Percentiles rank a stretch among this genome's conserved stretches.
These are phyloP conservation scores for Draba incana DNA, from an alignment of 345 rosid genomes.

Conservation along the genomic window DNA sequence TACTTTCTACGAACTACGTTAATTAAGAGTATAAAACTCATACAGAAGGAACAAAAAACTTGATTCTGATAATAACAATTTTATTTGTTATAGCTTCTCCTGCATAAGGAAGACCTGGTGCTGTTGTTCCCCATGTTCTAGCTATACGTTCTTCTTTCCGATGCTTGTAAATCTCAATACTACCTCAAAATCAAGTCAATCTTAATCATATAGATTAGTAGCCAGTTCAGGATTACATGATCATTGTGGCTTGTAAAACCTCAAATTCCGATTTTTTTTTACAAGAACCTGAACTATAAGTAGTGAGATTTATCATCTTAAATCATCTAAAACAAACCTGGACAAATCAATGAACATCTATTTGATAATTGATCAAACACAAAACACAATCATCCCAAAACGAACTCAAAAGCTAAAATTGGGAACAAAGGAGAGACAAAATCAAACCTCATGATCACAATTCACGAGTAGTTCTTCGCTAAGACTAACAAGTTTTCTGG, in stretches of 20 bases:
- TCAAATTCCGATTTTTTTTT: no score
- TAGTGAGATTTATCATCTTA: no score
- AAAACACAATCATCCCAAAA: background rate
- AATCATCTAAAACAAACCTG: no score
- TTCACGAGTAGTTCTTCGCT: conserved; percentile 99
- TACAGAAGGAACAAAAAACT: background rate
- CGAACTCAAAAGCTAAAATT: background rate
- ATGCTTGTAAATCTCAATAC: conserved; percentile 93
- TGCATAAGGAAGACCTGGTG: conserved; percentile 81
- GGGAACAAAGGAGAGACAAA: background rate
- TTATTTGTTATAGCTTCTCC: conserved; percentile 71
- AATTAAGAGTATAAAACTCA: conserved; percentile 1
- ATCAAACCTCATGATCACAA: conserved; percentile 91
- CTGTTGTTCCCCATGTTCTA: conserved; percentile 94
- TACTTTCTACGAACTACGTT: conserved; percentile 6
- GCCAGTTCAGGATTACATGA: no score
- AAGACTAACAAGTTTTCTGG: conserved; percentile 89
- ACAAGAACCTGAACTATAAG: no score
- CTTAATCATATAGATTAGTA: no score
- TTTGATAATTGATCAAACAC: background rate
- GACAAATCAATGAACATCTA: background rate
- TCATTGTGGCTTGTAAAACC: no score
- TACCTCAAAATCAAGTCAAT: conserved; percentile 40
- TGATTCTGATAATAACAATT: no score
- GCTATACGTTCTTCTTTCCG: conserved; percentile 95